Base-by-base conservation (phyloP, 371 early-diverging fungal genomes). In the Rhizomucor miehei region DNA sequence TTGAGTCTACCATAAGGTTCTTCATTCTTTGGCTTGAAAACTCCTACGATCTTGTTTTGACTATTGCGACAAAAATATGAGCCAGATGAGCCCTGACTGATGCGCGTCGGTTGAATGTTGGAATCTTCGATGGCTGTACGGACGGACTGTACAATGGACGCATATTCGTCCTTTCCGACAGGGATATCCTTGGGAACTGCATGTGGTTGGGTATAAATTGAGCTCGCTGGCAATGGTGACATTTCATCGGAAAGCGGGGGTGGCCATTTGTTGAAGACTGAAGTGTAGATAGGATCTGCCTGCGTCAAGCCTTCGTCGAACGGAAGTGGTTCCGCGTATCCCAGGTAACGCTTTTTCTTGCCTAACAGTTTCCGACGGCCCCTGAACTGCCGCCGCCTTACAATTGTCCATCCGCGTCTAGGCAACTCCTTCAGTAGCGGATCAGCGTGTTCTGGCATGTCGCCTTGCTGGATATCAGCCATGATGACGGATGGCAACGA, bases 21-120 rank as follows among this genome's bases (percentile, higher is more conserved):
- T 66, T 95, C 96, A 59, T 95, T 87, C 67, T 92, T 92, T 6
- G 96, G 96, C 56, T 95, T 95, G 67, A 93, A 94, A 0, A 94
- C 92, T 5, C 93, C 94, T 0, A 95, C 87, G 47, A 89, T 89
- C 54, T 86, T 83, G 8, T 87, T 85, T 5, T 81, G 68, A 6
- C 65, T 56, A 59, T 90, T 82, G 35, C 84, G 73, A 65, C 91
- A 91, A 65, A 95, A 95, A 57, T 95, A 94, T 6, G 90, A 89
- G 9, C 96, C 96, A 12, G 90, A 90, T 0, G 93, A 92, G 6
- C 96, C 96, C 57, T 86, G 85, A 6, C 74, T 77, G 46, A 87
- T 87, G 34, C 85, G 71, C 2, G 79, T 67, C 0, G 95, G 93
- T 35, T 85, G 85, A 34, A 88, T 81, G 24, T 84, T 87, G 16